Evolutionary conservation across 129 eudicot genomes (phyloP), one percentile per base, ranked within the genome.

Genomic region (Glebionis coronaria): DNA sequence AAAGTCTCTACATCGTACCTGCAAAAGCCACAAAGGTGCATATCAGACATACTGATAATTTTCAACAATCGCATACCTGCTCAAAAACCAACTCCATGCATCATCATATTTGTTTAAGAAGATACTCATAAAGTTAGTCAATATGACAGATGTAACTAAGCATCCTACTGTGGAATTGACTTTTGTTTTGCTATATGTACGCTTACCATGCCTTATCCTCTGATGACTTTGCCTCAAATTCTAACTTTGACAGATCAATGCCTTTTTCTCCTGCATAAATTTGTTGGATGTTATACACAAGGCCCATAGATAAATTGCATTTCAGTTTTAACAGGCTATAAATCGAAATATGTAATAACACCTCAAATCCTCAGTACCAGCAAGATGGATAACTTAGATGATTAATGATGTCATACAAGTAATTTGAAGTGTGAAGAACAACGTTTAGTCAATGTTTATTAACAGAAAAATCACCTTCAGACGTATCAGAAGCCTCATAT

Each of bases 121-220:
- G 10, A 8, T n/a, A 2, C 42, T 35, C 42, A 35, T 35, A 35
- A 35, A 35, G 42, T 35, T 35, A 1, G 42, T 10, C 42, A 35
- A 35, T 7, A 7, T 35, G 42, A 35, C 10, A 6, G 42, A 35
- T 35, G 9, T 7, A 6, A 35, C 42, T 35, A 35, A 35, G 40
- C 40, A 35, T 35, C 6, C 40, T 5, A 35, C 1, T 6, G 40
- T 5, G 40, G 9, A 35, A 35, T 9, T 35, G 21, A 59, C 18
- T 11, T 49, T 50, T 18, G 16, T 65, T 65, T 56, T 14, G 63
- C 25, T 73, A 57, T 61, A 73, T 65, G 8, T 71, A 46, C 71
- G 62, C 79, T 74, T 83, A 91, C 97, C 97, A 91, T 55, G 97
- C 97, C 38, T 85, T 88, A 79, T 91, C 90, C 80, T 91, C 90